Percentiles rank a stretch among this genome's conserved stretches.
Evolutionary conservation across 176 grass and related monocot genomes (phyloP).

Genomic region (Bothriochloa decipiens): DNA sequence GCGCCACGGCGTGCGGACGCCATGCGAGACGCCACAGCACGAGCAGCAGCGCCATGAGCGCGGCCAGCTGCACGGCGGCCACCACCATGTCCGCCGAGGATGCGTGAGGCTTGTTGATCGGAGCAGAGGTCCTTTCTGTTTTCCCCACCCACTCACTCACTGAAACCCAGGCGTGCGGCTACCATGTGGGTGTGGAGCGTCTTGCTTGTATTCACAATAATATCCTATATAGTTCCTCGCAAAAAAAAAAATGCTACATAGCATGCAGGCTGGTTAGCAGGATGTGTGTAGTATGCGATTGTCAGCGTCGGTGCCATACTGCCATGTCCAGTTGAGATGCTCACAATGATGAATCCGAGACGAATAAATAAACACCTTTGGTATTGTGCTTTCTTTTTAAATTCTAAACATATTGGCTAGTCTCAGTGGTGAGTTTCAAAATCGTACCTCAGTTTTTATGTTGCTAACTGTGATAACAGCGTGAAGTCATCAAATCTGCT

Average conservation of each 20-base stretch:
- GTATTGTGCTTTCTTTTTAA: too few species aligned
- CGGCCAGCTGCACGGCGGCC: slow-evolving; percentile 10
- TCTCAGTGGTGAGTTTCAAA: too few species aligned
- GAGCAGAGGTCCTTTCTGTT: background rate
- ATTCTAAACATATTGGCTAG: too few species aligned
- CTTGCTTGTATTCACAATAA: background rate
- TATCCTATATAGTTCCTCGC: background rate
- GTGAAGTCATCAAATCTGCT: too few species aligned
- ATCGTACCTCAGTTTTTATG: too few species aligned
- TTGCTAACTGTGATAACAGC: too few species aligned
- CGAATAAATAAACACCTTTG: too few species aligned
- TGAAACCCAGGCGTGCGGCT: background rate
- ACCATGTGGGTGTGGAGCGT: background rate
- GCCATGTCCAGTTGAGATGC: background rate
- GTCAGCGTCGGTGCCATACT: background rate
- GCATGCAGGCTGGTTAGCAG: background rate
- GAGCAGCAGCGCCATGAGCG: background rate
- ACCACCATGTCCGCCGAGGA: background rate
- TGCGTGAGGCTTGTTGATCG: background rate
- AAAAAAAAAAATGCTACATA: background rate
- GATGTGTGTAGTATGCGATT: background rate
- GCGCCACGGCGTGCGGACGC: slow-evolving; percentile 41
- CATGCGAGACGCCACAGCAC: slow-evolving; percentile 36
- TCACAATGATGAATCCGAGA: background rate
- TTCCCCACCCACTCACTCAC: background rate